These are phyloP conservation scores for Calonectria henricotiae DNA, from an alignment of 2,329 filamentous ascomycete species.

Conservation along the genomic window DNA sequence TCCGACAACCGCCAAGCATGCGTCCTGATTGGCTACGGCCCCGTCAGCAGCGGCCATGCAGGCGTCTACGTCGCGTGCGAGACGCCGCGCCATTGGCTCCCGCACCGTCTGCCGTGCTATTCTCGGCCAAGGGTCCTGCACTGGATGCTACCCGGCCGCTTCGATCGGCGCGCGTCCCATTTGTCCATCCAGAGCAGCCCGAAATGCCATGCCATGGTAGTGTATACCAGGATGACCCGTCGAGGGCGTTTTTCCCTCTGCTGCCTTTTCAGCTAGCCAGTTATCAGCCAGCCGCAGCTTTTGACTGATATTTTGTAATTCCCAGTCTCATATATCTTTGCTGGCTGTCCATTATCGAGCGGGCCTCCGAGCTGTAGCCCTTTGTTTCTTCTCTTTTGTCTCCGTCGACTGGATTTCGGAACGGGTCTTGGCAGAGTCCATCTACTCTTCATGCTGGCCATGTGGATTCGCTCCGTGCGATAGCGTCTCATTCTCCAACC, in stretches of 20 bases:
- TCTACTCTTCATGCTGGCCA: conserved; percentile 34
- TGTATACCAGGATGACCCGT: conserved; percentile 25
- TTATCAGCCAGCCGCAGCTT: not conserved
- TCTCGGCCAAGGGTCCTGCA: conserved; percentile 20
- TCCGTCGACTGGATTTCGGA: conserved; percentile 30
- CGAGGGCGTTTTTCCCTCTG: conserved; percentile 22
- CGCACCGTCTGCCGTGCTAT: conserved; percentile 24
- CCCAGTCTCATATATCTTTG: conserved; percentile 32
- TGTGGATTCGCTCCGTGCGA: conserved; percentile 30
- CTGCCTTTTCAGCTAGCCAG: conserved; percentile 13
- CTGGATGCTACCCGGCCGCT: conserved; percentile 29
- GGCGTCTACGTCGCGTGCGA: conserved; percentile 32
- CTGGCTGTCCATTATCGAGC: conserved; percentile 26
- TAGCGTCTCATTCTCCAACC: conserved; percentile 21
- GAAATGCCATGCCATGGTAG: conserved; percentile 20
- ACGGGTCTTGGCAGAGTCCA: conserved; percentile 19
- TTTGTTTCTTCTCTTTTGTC: conserved; percentile 12
- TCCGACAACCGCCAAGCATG: conserved; percentile 15
- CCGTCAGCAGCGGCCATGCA: conserved; percentile 22
- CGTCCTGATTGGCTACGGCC: conserved; percentile 14
- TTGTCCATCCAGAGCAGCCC: not conserved
- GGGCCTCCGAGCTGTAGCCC: conserved; percentile 14
- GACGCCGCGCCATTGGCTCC: conserved; percentile 21
- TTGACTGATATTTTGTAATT: conserved; percentile 9
- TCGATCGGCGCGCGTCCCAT: conserved; percentile 19